These are phyloP conservation scores for Ricinus communis DNA, from an alignment of 345 rosid genomes.

Conservation along the genomic window DNA sequence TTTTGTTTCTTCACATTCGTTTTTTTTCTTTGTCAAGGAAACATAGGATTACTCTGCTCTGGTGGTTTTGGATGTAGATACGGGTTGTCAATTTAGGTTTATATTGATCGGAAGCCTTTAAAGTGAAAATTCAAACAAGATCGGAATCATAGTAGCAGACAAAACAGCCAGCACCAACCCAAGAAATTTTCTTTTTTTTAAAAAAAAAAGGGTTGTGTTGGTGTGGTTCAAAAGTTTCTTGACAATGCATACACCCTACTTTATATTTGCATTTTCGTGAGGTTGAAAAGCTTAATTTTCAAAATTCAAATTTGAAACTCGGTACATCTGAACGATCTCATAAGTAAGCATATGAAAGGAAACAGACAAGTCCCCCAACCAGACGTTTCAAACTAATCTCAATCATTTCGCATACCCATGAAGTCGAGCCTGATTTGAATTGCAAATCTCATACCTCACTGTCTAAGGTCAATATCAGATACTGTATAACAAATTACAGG, in stretches of 20 bases:
- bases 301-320: background rate
- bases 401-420: too few species aligned
- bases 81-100: too few species aligned
- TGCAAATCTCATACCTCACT: constrained; percentile 7
- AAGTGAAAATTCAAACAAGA: background rate
- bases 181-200: too few species aligned
- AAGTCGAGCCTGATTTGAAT: background rate
- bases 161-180: background rate
- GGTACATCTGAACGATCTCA: background rate
- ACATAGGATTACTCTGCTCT: too few species aligned
- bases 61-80: too few species aligned
- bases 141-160: background rate
- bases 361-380: background rate
- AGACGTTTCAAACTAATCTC: background rate
- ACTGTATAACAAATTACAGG: background rate
- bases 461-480: background rate
- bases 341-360: background rate
- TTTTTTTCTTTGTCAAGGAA: too few species aligned
- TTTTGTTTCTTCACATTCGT: too few species aligned
- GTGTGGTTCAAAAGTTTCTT: background rate
- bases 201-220: background rate
- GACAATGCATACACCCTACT: background rate
- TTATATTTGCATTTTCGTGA: background rate
- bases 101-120: too few species aligned
- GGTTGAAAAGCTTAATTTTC: background rate